phyloP scores from a whole-genome alignment of 2,329 filamentous ascomycete genomes.

The Botrytis elliptica region DNA sequence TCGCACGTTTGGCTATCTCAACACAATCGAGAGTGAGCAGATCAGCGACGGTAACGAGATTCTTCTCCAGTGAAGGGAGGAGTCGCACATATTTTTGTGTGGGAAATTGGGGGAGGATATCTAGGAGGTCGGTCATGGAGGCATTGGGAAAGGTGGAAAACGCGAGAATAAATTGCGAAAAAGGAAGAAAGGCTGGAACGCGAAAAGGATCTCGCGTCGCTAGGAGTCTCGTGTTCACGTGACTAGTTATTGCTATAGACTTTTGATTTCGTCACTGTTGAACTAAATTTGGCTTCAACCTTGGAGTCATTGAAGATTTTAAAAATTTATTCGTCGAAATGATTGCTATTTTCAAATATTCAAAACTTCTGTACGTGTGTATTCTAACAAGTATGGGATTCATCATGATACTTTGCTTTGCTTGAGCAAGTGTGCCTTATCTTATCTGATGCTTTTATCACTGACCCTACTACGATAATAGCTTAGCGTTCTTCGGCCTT shows the following conservation, averaged over 20 bases:
- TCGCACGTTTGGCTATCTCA: constrained; percentile 82
- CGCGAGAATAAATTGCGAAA: neutral
- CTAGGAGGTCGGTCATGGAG: constrained; percentile 81
- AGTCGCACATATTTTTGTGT: constrained; percentile 69
- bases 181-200: neutral
- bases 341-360: neutral
- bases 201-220: neutral
- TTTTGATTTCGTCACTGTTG: neutral
- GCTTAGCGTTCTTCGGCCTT: neutral
- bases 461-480: neutral
- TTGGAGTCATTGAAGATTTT: too few relatives aligned
- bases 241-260: neutral
- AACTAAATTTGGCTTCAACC: neutral
- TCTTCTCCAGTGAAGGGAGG: constrained; percentile 75
- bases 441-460: neutral
- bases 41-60: constrained; percentile 75
- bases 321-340: too few relatives aligned
- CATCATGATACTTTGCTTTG: neutral
- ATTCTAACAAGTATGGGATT: neutral
- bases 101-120: constrained; percentile 78
- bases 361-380: neutral
- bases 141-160: constrained; percentile 26
- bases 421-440: neutral
- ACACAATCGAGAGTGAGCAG: constrained; percentile 79
- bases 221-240: neutral